Percentiles rank a stretch among this genome's conserved stretches.
These are phyloP conservation scores for Meripilus lineatus DNA, from an alignment of 1,284 basidiomycete genomes.

Conservation along the genomic window DNA sequence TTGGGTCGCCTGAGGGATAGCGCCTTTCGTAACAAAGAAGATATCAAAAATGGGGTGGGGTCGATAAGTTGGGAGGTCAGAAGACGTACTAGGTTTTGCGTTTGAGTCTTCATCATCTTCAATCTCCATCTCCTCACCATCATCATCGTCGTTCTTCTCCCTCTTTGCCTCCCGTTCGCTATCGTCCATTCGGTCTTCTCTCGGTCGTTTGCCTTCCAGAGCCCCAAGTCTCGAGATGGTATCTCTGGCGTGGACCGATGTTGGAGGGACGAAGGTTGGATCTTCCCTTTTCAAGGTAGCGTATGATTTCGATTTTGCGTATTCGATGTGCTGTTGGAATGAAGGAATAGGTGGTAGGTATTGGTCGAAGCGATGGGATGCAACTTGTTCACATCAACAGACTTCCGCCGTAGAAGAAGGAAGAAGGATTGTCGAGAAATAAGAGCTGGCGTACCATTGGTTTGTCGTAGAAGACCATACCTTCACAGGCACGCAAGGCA, in stretches of 20 bases:
- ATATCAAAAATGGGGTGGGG: constrained; percentile 7
- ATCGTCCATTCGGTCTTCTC: constrained; percentile 58
- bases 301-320: constrained; percentile 82
- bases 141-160: constrained; percentile 63
- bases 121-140: constrained; percentile 82
- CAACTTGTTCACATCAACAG: constrained; percentile 28
- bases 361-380: constrained; percentile 10
- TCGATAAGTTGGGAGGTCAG: constrained; percentile 1
- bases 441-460: constrained; percentile 62
- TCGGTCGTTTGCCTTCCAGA: constrained; percentile 50
- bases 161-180: constrained; percentile 58
- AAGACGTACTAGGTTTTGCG: constrained; percentile 14
- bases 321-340: constrained; percentile 72
- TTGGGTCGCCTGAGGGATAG: constrained; percentile 47
- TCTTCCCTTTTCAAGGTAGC: constrained; percentile 74
- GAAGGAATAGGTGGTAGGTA: background rate
- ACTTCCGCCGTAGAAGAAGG: too few relatives aligned
- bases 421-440: constrained; percentile 19
- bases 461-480: constrained; percentile 92
- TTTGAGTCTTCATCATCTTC: constrained; percentile 67
- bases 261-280: constrained; percentile 69
- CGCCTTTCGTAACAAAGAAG: constrained; percentile 25
- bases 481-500: constrained; percentile 86
- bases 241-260: constrained; percentile 47
- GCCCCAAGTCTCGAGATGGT: constrained; percentile 18